Evolutionary conservation across 441 rosid genomes (phyloP).

Genomic region (Erodium moschatum): DNA sequence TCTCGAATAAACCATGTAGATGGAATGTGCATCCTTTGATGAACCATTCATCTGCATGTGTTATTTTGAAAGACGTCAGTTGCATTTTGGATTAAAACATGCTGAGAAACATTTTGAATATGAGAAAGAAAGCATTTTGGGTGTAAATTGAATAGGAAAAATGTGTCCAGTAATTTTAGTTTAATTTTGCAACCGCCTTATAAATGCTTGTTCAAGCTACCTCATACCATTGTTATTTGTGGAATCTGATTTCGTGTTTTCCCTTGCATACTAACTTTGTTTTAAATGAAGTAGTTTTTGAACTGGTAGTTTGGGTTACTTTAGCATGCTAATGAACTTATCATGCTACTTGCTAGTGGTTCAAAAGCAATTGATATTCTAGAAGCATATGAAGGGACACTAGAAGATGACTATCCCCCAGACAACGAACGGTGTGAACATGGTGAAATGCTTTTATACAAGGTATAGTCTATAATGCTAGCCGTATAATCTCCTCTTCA

Average conservation of each 20-base stretch:
- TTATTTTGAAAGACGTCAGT: not conserved
- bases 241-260: not conserved
- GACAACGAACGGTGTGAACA: slow-evolving; percentile 97
- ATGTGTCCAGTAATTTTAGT: not conserved
- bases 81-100: not conserved
- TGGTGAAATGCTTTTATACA: slow-evolving; percentile 95
- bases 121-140: not conserved
- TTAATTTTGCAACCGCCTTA: not conserved
- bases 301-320: not conserved
- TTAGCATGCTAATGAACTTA: slow-evolving; percentile 7
- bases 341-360: slow-evolving; percentile 33
- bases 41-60: not conserved
- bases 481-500: not conserved
- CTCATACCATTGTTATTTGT: not conserved
- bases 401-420: slow-evolving; percentile 97
- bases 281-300: not conserved
- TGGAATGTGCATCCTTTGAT: not conserved
- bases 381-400: slow-evolving; percentile 98
- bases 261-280: not conserved
- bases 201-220: not conserved
- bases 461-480: slow-evolving; percentile 41
- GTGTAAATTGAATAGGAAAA: not conserved
- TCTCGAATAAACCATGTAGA: not conserved
- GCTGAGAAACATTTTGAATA: not conserved
- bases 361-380: slow-evolving; percentile 95